Evolutionary conservation across 2,329 filamentous ascomycete genomes (phyloP).

Genomic region (Colletotrichum scovillei): DNA sequence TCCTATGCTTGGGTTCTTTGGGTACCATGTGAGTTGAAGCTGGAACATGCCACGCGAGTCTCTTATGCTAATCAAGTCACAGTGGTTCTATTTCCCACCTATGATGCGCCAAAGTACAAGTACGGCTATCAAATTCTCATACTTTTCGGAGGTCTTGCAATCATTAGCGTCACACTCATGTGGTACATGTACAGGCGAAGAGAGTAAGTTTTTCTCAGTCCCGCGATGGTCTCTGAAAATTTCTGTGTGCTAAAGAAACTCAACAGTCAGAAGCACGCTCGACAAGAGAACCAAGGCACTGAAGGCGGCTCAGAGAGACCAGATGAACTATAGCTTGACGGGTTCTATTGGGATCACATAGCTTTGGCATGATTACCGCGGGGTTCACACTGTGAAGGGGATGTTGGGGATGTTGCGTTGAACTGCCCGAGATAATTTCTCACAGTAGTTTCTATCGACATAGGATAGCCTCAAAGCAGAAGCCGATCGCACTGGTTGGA

Average conservation of each 20-base stretch:
- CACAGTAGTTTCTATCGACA: neutral
- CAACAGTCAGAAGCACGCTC: constrained; percentile 8
- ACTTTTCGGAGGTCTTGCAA: constrained; percentile 44
- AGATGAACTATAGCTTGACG: neutral
- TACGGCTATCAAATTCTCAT: constrained; percentile 48
- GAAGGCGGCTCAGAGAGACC: neutral
- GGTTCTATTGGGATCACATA: neutral
- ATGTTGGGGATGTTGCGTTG: no score
- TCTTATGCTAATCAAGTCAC: neutral
- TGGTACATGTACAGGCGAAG: constrained; percentile 28
- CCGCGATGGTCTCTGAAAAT: accelerated
- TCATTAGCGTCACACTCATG: constrained; percentile 31
- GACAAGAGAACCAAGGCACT: neutral
- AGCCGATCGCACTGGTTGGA: neutral
- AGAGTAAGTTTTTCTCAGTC: neutral
- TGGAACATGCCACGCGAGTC: accelerated
- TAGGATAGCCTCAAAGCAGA: neutral
- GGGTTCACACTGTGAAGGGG: neutral
- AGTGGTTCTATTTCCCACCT: constrained; percentile 47
- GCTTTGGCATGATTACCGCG: neutral
- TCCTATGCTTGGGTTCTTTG: constrained; percentile 28
- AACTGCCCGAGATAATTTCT: no score
- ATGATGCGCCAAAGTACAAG: constrained; percentile 47
- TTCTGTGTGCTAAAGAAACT: accelerated
- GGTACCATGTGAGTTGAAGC: constrained; percentile 5